These are phyloP conservation scores for Pseudogymnoascus sp. DNA, from an alignment of 2,329 filamentous ascomycete species.

Conservation along the genomic window DNA sequence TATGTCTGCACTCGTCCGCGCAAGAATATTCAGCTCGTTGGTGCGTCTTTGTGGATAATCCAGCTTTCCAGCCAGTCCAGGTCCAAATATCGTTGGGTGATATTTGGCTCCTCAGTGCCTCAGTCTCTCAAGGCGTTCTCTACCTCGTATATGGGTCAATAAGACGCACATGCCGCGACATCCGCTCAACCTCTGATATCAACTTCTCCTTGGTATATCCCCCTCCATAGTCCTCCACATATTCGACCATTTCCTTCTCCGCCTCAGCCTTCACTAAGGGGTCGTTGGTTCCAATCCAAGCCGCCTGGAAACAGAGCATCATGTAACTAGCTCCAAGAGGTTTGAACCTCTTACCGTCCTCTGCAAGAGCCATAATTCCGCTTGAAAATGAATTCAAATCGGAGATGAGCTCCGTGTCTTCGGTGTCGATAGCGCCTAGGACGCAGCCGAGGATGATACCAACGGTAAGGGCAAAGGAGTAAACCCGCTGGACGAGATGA, in stretches of 20 bases:
- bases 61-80: not conserved
- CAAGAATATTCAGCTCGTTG: not conserved
- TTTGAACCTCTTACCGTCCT: slow-evolving; percentile 22
- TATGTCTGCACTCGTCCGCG: not conserved
- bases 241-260: not conserved
- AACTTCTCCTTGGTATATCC: not conserved
- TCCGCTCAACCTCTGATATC: not conserved
- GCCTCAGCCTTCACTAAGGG: not conserved
- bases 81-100: not conserved
- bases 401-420: slow-evolving; percentile 13
- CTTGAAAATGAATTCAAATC: slow-evolving; percentile 20
- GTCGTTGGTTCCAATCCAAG: slow-evolving; percentile 18
- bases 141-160: not conserved
- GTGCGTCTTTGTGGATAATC: not conserved
- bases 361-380: slow-evolving; percentile 25
- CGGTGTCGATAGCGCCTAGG: slow-evolving; percentile 23
- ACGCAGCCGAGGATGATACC: slow-evolving; percentile 28
- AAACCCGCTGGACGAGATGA: slow-evolving; percentile 20
- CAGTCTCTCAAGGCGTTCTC: not conserved
- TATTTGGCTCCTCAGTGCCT: not conserved
- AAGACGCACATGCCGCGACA: not conserved
- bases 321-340: slow-evolving; percentile 29
- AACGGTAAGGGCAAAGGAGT: slow-evolving; percentile 27
- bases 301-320: slow-evolving; percentile 21
- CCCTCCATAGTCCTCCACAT: not conserved